Evolutionary conservation across 345 rosid species (phyloP).

Genomic region (Arabis hirsuta): DNA sequence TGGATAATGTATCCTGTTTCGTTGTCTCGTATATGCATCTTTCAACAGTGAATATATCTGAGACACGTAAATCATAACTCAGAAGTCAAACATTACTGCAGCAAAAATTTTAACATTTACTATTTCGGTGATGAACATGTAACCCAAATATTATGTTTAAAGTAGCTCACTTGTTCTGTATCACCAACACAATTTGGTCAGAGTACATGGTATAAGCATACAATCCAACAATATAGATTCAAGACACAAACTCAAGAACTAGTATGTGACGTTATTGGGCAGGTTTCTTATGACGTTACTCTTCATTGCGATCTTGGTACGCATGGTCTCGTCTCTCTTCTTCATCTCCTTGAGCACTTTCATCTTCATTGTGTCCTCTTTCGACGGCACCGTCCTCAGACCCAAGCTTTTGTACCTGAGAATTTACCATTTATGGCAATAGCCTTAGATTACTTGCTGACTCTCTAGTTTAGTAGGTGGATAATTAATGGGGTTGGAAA

Average conservation of each 20-base stretch:
- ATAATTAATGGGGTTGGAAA: constrained; percentile 16
- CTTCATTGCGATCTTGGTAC: constrained; percentile 77
- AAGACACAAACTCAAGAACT: constrained; percentile 28
- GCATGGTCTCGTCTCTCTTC: constrained; percentile 72
- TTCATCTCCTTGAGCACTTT: constrained; percentile 76
- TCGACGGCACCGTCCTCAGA: constrained; percentile 71
- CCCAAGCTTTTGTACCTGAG: constrained; percentile 90
- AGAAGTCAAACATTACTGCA: constrained; percentile 21
- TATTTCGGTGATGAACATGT: neutral
- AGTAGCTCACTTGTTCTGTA: constrained; percentile 3
- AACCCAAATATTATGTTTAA: neutral
- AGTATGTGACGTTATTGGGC: constrained; percentile 81
- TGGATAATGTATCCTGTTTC: constrained; percentile 23
- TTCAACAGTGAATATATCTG: constrained; percentile 10
- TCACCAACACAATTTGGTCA: constrained; percentile 22
- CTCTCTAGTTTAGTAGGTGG: neutral
- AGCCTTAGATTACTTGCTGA: constrained; percentile 13
- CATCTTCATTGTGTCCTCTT: constrained; percentile 76
- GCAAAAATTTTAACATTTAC: neutral
- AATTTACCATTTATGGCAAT: constrained; percentile 8
- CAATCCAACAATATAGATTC: neutral
- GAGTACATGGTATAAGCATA: neutral
- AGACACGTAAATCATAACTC: neutral
- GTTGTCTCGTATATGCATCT: constrained; percentile 11
- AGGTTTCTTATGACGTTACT: constrained; percentile 77